These are phyloP conservation scores for Striga asiatica DNA, from an alignment of 257 asterid species.

Conservation along the genomic window DNA sequence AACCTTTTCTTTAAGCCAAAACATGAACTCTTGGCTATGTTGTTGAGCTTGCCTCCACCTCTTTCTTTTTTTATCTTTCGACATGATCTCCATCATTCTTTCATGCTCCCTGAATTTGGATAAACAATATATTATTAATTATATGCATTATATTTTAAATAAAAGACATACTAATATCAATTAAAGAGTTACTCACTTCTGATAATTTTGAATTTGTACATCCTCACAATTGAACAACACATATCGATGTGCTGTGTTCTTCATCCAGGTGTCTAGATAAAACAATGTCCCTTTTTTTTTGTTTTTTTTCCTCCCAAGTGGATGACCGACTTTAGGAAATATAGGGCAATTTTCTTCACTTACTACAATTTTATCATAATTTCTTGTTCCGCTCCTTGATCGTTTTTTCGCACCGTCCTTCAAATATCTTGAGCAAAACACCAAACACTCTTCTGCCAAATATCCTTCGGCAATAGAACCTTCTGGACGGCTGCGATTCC, in stretches of 20 bases:
- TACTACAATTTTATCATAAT: neutral
- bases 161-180: neutral
- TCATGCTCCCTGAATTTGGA: neutral
- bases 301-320: neutral
- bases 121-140: too few relatives aligned
- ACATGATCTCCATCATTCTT: neutral
- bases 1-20: neutral
- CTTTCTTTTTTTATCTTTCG: neutral
- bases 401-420: neutral
- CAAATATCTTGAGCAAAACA: constrained; percentile 2
- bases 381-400: neutral
- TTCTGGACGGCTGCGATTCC: constrained; percentile 1
- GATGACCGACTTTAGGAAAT: neutral
- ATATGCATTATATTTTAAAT: neutral
- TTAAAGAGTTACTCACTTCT: neutral
- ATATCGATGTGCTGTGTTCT: neutral
- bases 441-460: neutral
- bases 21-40: neutral
- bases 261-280: neutral
- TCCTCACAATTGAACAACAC: neutral
- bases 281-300: neutral
- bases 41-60: neutral
- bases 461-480: constrained; percentile 3
- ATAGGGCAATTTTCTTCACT: neutral
- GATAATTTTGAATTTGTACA: neutral